Evolutionary conservation across 1,284 basidiomycete species (phyloP), one percentile per base, ranked within the genome.

Genomic region (Coniophora puteana): DNA sequence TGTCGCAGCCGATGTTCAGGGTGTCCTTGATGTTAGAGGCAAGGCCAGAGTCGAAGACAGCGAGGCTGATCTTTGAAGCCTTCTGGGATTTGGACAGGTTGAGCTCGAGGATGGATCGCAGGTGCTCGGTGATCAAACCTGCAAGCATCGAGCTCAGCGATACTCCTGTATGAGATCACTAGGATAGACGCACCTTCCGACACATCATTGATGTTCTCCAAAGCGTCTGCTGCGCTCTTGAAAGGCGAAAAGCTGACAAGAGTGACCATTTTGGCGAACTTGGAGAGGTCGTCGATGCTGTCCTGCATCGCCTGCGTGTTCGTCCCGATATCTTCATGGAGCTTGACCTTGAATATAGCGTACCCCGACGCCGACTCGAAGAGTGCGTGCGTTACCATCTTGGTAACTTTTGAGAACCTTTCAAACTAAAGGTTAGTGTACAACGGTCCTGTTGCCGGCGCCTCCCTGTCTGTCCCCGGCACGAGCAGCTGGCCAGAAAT

Each of bases 311-410:
- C 78, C 60, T 79, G 76, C 38, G 89, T 84, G 58, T 86, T 83
- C 41, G 89, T 78, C 25, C 86, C 95, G 61, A 98, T 88, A 55
- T 94, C 86, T 68, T 98, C 94, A 49, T 83, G 78, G 51, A 94
- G 81, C 51, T 89, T 85, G 53, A 89, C 85, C 61, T 93, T 80
- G 67, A 98, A 98, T 50, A 99, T 74, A 44, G 91, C 93, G 76
- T 95, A 96, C 48, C 95, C 95, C 24, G 93, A 93, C 46, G 95
- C 85, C 30, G 89, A 86, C 72, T 99, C 94, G 70, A 94, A 96
- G 45, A 99, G 83, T 51, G 92, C 76, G 69, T 99, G 93, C 25
- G 89, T 89, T 52, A 82, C 74, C 78, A 86, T 84, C 48, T 55
- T 63, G 29, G 37, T 17, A 25, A 18, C 14, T 8, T n/a, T n/a